Evolutionary conservation across 1,284 basidiomycete species (phyloP).

Genomic region (Apiotrichum gamsii): DNA sequence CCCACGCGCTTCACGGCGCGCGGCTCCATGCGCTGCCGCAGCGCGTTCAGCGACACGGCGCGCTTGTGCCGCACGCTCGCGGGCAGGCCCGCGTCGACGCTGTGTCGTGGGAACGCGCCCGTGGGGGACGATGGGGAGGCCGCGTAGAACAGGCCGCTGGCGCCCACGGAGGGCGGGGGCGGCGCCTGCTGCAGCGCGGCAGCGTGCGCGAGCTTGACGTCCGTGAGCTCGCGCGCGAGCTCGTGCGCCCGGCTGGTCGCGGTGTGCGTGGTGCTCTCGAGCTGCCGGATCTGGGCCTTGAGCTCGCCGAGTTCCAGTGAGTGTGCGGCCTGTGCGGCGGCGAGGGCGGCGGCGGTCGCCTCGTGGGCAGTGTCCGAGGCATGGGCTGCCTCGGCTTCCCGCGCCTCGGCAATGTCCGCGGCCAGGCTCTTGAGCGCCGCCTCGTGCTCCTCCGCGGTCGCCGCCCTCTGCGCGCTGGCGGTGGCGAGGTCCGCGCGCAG

Average conservation of each 20-base stretch:
- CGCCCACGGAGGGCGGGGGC: background rate
- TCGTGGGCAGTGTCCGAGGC: background rate
- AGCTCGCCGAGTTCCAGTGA: constrained; percentile 69
- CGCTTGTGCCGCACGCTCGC: constrained; percentile 75
- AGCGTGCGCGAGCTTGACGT: constrained; percentile 24
- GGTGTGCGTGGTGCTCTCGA: constrained; percentile 67
- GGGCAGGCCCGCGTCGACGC: constrained; percentile 60
- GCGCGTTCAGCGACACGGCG: constrained; percentile 73
- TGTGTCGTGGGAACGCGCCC: background rate
- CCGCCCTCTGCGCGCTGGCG: background rate
- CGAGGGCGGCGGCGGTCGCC: constrained; percentile 2
- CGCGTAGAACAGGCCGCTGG: background rate
- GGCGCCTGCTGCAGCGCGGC: constrained; percentile 4
- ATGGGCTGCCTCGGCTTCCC: too few relatives aligned
- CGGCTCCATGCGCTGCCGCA: constrained; percentile 73
- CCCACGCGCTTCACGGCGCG: background rate
- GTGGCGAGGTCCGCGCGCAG: constrained; percentile 3
- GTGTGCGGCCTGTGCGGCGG: constrained; percentile 56
- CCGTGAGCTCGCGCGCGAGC: constrained; percentile 58
- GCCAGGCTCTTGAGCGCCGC: background rate
- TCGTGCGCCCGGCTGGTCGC: constrained; percentile 63
- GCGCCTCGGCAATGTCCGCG: constrained; percentile 4
- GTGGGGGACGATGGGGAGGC: background rate
- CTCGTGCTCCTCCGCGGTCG: background rate
- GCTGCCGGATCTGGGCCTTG: constrained; percentile 64